These are phyloP conservation scores for Bifiguratus adelaidae DNA, from an alignment of 192 early-diverging fungal species.

Conservation along the genomic window DNA sequence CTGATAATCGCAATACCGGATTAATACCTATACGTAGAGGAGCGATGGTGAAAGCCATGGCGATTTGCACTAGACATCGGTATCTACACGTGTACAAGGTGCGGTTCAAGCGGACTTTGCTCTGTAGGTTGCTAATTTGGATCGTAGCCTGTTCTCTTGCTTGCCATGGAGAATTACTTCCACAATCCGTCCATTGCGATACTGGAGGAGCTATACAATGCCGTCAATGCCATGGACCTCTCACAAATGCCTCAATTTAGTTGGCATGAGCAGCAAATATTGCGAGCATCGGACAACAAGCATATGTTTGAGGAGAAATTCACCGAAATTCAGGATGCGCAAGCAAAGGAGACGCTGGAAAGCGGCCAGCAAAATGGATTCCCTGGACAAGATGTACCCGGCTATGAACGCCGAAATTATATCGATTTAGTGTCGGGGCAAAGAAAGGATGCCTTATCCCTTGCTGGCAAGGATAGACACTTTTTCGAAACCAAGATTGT, in stretches of 20 bases:
- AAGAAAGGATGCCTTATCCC: conserved; percentile 24
- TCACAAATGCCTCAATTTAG: conserved; percentile 68
- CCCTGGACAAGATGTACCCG: not conserved
- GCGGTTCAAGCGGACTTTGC: conserved; percentile 1
- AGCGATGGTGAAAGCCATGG: conserved; percentile 89
- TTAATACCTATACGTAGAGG: conserved; percentile 34
- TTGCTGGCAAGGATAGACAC: conserved; percentile 74
- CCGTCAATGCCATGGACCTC: conserved; percentile 81
- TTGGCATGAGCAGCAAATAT: conserved; percentile 68
- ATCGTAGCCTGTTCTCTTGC: conserved; percentile 68
- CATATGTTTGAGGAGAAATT: conserved; percentile 83
- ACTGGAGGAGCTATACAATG: conserved; percentile 66
- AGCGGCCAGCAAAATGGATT: not conserved
- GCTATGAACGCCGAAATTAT: conserved; percentile 25
- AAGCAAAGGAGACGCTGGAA: not conserved
- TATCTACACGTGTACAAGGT: conserved; percentile 86
- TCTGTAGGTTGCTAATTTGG: not conserved
- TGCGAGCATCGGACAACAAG: conserved; percentile 73
- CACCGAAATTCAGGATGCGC: conserved; percentile 8
- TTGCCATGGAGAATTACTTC: conserved; percentile 91
- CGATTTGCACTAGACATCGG: conserved; percentile 80
- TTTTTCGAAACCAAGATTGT: conserved; percentile 78
- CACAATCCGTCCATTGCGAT: conserved; percentile 58
- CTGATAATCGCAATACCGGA: not conserved
- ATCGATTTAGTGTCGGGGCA: conserved; percentile 32